phyloP scores from a whole-genome alignment of 345 rosid genomes.

The Lepidium africanum region DNA sequence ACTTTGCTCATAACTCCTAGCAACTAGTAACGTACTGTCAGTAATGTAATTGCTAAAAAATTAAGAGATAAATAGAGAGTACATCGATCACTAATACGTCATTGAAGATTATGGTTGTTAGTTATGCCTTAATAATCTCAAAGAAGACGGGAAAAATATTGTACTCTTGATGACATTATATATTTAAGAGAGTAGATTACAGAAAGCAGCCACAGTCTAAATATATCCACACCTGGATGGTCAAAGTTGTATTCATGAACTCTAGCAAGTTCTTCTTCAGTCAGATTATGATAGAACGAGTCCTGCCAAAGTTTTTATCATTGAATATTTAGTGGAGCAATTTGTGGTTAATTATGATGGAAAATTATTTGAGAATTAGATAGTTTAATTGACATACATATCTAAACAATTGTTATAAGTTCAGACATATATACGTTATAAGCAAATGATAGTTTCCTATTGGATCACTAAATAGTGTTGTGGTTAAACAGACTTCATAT shows the following conservation, averaged over 20 bases:
- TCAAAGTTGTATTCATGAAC: slow-evolving; percentile 99
- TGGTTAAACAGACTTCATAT: neutral
- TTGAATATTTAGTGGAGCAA: neutral
- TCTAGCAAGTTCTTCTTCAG: slow-evolving; percentile 72
- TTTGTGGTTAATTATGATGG: neutral
- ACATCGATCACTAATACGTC: neutral
- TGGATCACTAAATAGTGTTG: neutral
- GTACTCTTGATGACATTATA: neutral
- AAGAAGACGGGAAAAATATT: neutral
- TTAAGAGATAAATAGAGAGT: neutral
- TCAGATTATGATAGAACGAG: slow-evolving; percentile 94
- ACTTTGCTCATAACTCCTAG: neutral
- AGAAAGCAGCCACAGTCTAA: slow-evolving; percentile 3
- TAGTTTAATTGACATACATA: neutral
- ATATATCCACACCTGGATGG: slow-evolving; percentile 87
- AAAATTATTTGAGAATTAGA: neutral
- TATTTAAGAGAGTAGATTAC: neutral
- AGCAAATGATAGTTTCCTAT: neutral
- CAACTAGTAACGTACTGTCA: neutral
- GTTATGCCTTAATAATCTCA: neutral
- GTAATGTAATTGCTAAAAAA: neutral
- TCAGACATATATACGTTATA: neutral
- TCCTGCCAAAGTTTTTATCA: slow-evolving; percentile 59
- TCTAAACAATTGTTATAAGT: slow-evolving; percentile 1
- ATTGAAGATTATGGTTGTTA: neutral